Evolutionary conservation across 1,284 basidiomycete species (phyloP).

Genomic region (Pseudozyma sp.): DNA sequence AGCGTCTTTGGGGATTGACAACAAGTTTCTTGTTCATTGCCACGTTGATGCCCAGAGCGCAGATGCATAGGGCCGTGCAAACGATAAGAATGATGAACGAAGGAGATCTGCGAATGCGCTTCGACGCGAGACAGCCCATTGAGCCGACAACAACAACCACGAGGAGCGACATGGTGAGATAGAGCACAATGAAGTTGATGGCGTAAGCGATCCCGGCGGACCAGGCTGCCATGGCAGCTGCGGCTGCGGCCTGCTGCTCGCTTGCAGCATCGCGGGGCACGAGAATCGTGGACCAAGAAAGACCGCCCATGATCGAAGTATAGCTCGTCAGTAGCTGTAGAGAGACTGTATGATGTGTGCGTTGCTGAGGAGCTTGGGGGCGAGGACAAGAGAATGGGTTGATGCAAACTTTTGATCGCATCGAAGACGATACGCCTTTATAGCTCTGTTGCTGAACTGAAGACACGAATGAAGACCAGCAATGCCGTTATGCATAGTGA

Average conservation of each 20-base stretch:
- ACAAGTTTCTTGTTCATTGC: slow-evolving; percentile 28
- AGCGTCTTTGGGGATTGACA: slow-evolving; percentile 18
- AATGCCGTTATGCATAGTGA: too few species aligned
- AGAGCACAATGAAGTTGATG: slow-evolving; percentile 38
- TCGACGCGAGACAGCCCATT: slow-evolving; percentile 28
- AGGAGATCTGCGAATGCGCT: slow-evolving; percentile 23
- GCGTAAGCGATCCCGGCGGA: slow-evolving; percentile 37
- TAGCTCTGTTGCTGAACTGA: too few species aligned
- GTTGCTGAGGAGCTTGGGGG: too few species aligned
- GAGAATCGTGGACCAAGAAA: neutral
- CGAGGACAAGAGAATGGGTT: too few species aligned
- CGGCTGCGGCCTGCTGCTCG: slow-evolving; percentile 22
- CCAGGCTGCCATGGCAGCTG: slow-evolving; percentile 31
- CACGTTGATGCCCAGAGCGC: slow-evolving; percentile 14
- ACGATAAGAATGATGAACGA: slow-evolving; percentile 18
- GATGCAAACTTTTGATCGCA: too few species aligned
- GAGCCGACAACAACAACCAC: slow-evolving; percentile 17
- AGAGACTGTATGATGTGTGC: neutral
- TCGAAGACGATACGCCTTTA: too few species aligned
- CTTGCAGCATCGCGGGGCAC: slow-evolving; percentile 11
- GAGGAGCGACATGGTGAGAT: slow-evolving; percentile 24
- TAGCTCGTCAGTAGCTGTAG: neutral
- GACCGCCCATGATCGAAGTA: neutral
- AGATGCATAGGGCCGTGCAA: slow-evolving; percentile 11
- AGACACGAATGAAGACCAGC: too few species aligned